phyloP scores from a whole-genome alignment of 2,329 filamentous ascomycete genomes.

The Zymoseptoria crescenta region DNA sequence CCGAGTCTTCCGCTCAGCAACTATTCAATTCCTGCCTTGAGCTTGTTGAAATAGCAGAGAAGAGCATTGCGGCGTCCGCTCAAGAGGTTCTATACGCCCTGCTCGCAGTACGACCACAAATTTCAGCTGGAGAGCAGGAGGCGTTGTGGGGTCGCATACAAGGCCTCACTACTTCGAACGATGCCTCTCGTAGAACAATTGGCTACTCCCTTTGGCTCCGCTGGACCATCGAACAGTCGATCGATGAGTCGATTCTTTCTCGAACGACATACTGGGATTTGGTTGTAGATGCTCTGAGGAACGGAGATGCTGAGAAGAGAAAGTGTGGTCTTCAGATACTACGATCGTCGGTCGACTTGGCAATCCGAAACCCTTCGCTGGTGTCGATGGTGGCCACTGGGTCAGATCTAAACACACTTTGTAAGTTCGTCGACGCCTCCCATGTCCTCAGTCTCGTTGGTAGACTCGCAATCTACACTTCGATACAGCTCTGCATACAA shows the following conservation, averaged over 20 bases:
- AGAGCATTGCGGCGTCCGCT: constrained; percentile 5
- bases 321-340: constrained; percentile 42
- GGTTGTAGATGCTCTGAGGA: constrained; percentile 33
- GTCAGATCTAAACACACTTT: not conserved
- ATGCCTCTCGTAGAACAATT: constrained; percentile 10
- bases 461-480: no score
- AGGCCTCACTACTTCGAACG: constrained; percentile 3
- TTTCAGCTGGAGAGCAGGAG: constrained; percentile 1
- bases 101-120: not conserved
- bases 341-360: constrained; percentile 32
- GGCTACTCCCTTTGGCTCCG: constrained; percentile 25
- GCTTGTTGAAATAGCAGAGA: constrained; percentile 8
- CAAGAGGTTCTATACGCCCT: constrained; percentile 8
- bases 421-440: not conserved
- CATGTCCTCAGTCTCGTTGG: not conserved
- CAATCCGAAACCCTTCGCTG: constrained; percentile 11
- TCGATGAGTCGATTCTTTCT: constrained; percentile 7
- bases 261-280: constrained; percentile 34
- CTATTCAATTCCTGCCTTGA: constrained; percentile 10
- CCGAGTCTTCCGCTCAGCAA: not conserved
- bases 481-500: no score
- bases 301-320: constrained; percentile 38
- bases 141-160: constrained; percentile 12
- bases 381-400: constrained; percentile 1
- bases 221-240: constrained; percentile 5